Conservation (phyloP, 106 monocot genomes). For the Gastrodia elata region DNA sequence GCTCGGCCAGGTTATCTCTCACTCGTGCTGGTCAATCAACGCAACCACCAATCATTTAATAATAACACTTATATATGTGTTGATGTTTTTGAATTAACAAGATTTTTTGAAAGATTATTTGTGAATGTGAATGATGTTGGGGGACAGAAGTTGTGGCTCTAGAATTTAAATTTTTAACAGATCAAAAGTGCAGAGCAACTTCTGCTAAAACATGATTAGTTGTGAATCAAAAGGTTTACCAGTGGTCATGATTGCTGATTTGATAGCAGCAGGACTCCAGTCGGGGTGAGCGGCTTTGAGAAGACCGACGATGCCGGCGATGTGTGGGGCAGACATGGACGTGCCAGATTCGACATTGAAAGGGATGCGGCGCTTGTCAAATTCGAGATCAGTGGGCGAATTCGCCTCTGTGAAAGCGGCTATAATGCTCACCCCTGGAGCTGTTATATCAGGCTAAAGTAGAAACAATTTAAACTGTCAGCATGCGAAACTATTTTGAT, state of each 20-base stretch:
- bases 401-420: slow-evolving; percentile 10
- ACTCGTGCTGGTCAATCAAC: slow-evolving; percentile 27
- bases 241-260: slow-evolving; percentile 74
- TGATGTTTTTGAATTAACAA: neutral
- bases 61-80: neutral
- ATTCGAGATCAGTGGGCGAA: slow-evolving; percentile 7
- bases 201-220: too few relatives aligned
- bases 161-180: too few relatives aligned
- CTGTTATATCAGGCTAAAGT: slow-evolving; percentile 22
- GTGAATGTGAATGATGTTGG: neutral
- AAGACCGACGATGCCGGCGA: slow-evolving; percentile 61
- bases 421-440: slow-evolving; percentile 25
- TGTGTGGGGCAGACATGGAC: slow-evolving; percentile 83
- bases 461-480: neutral
- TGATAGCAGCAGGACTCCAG: slow-evolving; percentile 72
- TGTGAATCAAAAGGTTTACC: slow-evolving; percentile 14
- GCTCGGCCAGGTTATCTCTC: slow-evolving; percentile 20
- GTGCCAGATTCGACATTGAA: slow-evolving; percentile 65
- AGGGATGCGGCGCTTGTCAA: slow-evolving; percentile 23
- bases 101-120: neutral
- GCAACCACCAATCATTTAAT: neutral
- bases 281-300: slow-evolving; percentile 45
- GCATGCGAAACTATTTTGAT: neutral
- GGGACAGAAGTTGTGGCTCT: neutral
- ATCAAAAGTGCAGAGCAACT: too few relatives aligned